Evolutionary conservation across 257 asterid genomes (phyloP).

Genomic region (Jasminum sambac): DNA sequence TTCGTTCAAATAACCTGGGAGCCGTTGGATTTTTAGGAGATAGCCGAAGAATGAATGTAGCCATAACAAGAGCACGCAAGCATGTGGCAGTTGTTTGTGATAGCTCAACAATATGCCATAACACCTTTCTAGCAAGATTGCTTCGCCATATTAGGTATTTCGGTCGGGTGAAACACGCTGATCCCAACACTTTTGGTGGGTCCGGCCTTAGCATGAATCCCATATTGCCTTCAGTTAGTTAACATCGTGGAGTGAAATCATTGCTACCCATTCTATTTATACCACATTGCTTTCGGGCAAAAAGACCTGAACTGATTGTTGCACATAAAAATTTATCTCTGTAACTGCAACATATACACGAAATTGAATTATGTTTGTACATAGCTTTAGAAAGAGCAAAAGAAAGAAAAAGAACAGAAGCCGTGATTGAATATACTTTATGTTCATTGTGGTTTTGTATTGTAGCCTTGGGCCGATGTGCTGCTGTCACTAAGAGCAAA

Average conservation of each 20-base stretch:
- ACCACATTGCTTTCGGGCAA: neutral
- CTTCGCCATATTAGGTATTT: constrained; percentile 81
- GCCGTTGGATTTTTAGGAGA: constrained; percentile 99
- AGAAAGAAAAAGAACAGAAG: neutral
- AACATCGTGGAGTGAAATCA: constrained; percentile 9
- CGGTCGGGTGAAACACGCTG: constrained; percentile 83
- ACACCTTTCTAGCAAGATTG: constrained; percentile 88
- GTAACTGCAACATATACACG: neutral
- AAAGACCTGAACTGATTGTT: neutral
- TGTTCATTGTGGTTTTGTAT: neutral
- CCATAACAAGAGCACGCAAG: constrained; percentile 92
- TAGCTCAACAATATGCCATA: constrained; percentile 96
- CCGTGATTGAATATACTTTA: neutral
- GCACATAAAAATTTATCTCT: neutral
- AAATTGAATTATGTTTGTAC: neutral
- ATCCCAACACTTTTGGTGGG: constrained; percentile 81
- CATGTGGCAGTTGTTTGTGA: constrained; percentile 88
- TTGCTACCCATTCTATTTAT: neutral
- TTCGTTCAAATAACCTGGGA: constrained; percentile 92
- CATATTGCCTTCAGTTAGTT: constrained; percentile 69
- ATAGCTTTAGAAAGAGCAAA: neutral
- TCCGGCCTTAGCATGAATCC: constrained; percentile 86
- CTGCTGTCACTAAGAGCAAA: neutral
- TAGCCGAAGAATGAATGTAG: constrained; percentile 92
- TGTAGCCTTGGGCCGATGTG: neutral